Base-by-base conservation (phyloP, 345 rosid genomes). In the Eucalyptus polyanthemos region DNA sequence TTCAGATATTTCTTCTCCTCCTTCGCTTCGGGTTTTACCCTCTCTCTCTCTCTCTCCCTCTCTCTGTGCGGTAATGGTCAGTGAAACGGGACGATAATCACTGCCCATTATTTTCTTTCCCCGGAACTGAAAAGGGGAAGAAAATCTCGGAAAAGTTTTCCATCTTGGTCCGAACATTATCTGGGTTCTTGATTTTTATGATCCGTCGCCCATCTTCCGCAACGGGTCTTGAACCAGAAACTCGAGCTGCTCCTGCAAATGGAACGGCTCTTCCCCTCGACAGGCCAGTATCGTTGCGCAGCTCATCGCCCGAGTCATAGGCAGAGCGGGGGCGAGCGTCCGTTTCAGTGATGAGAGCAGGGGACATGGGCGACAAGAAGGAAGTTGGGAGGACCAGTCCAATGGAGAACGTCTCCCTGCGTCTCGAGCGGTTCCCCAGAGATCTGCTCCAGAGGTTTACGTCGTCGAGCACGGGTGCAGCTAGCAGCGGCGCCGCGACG, bases 361-460 rank as follows among this genome's bases (percentile, higher is more conserved):
- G 83, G 47, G 83, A 72, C 47, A 76, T 76, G 83, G 83, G 4
- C 83, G 47, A 37, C 27, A 40, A 44, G 27, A 76, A 76, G 42
- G 83, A 40, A 37, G 83, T 37, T 19, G 27, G 83, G 25, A 76
- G 83, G 40, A 76, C 83, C 83, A 11, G 83, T 76, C 15, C 83
- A 76, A 37, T 76, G 83, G 83, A 76, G 47, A 76, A 76, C 83
- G 22, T 19, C 83, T 37, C 83, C 13, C 83, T 37, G 83, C 83
- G 83, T 21, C 45, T 76, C 83, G 83, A 76, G 27, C 12, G 83
- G 45, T 76, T 37, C 83, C 83, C 83, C 47, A 76, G 83, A 76
- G 99, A 98, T 95, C 98, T 95, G 80, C 90, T 97, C 88, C 93
- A 93, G 89, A 95, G 96, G 89, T 93, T 98, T 51, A 92, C 87